Base-by-base conservation (phyloP, 257 asterid genomes). In the Ehretia macrophylla region DNA sequence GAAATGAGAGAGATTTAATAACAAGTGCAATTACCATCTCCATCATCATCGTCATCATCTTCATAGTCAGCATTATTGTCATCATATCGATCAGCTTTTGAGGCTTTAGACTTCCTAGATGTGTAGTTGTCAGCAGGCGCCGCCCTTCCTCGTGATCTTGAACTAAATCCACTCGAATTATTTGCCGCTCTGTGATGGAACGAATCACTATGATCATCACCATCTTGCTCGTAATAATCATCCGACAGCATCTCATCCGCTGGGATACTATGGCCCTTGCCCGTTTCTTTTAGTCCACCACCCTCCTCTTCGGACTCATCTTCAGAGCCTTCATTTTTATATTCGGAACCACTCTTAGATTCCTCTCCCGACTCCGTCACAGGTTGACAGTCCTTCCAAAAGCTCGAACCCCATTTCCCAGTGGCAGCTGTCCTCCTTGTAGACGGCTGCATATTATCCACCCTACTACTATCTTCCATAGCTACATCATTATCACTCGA, bases 211-310 rank as follows among this genome's bases (percentile, higher is more conserved):
- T 71, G 88, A 56, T 89, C 94, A 75, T 89, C 93, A 47, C 94
- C 95, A 58, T 93, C 97, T 85, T 83, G 97, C 80, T 89, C 97
- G 49, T 93, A 93, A 79, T 93, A 93, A 75, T 93, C 99, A 73
- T 93, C 99, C 46, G 97, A 92, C 73, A 84, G 68, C 97, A 90
- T 86, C 69, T 93, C 99, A 74, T 93, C 97, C 3, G 75, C 89
- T 18, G 92, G 92, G 64, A 85, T 93, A 64, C 60, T 45, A 46
- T 66, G 84, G 56, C 77, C 82, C 68, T 79, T 92, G 44, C 83
- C 79, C 71, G 50, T 68, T 64, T 80, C 80, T 60, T 76, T 71
- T 60, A 56, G 81, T 44, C 69, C 51, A 54, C 76, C 83, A 57
- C 80, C 87, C 71, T 78, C 80, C 61, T 42, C 47, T 42, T 80